Evolutionary conservation across 352 stramenopile species (phyloP), one percentile per base, ranked within the genome.

Genomic region (Phytophthora hibernalis): DNA sequence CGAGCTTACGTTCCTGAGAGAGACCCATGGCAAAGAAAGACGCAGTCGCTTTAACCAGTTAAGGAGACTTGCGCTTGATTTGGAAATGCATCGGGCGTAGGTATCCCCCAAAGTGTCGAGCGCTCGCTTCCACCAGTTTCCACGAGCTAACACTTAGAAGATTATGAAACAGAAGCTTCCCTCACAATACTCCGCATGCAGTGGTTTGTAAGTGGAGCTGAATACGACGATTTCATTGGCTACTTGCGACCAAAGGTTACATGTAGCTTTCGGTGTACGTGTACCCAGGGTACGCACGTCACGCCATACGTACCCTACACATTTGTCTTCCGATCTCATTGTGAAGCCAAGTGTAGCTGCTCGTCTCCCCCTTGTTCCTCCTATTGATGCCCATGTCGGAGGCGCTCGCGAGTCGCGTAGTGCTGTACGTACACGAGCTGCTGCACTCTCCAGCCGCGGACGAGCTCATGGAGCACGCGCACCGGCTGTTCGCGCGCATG

Each of bases 1-100:
- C 96, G 68, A 92, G 83, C 87, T 99, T 99, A 80, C 96, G 96
- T 97, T 98, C 93, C 68, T 96, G 82, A 65, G 95, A 97, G 70
- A 99, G 91, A 93, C 92, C 92, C 95, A 98, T 98, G 74, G 62
- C 81, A 60, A 35, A 55, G 18, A 28, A 59, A 73, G 77, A 91
- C 87, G 87, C 83, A 96, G 83, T 96, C 87, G 72, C 79, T 94
- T 96, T 80, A 93, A 96, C 85, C 87, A 82, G 40, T 75, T 70
- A 77, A 81, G 87, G 87, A 94, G 85, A 96, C 83, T 82, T 91
- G 79, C 87, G 87, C 82, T 87, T 90, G 73, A 74, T 75, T 85
- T 80, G 57, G 61, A 65, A 80, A 87, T 8, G 5, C 42, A 49
- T 44, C 5, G n/a, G 2, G 15, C n/a, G 5, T n/a, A 35, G 26